Evolutionary conservation across 2,329 filamentous ascomycete species (phyloP).

Genomic region (Penicillium digitatum): DNA sequence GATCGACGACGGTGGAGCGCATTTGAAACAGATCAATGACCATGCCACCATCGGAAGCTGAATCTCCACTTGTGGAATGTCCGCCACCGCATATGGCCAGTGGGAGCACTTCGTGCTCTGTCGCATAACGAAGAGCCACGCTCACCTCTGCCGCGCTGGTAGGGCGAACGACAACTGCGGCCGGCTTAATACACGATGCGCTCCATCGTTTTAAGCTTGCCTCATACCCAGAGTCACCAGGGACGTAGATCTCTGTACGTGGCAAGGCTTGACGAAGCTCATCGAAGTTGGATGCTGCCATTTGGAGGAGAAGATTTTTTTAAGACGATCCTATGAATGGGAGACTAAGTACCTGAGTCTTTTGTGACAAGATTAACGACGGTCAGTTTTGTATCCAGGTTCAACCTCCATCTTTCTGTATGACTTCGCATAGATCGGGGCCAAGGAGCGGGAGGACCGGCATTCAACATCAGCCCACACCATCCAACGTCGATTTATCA

Average conservation of each 20-base stretch:
- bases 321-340: no score
- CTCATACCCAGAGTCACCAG: background rate
- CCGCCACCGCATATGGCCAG: slow-evolving; percentile 1
- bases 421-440: no score
- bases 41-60: slow-evolving; percentile 1
- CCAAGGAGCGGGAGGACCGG: no score
- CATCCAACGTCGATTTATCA: no score
- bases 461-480: no score
- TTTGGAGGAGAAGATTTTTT: no score
- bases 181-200: slow-evolving; percentile 1
- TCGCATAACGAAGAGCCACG: background rate
- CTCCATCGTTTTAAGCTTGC: background rate
- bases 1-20: background rate
- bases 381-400: no score
- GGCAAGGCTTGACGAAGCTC: background rate
- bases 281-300: background rate
- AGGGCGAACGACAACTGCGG: slow-evolving; percentile 10
- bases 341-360: no score
- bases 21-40: slow-evolving; percentile 3
- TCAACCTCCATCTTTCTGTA: no score
- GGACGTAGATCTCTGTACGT: background rate
- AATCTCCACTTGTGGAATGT: background rate
- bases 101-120: background rate
- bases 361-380: no score
- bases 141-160: slow-evolving; percentile 1